Evolutionary conservation across 202 grass and related monocot genomes (phyloP).

Genomic region (Zoysia matrella): DNA sequence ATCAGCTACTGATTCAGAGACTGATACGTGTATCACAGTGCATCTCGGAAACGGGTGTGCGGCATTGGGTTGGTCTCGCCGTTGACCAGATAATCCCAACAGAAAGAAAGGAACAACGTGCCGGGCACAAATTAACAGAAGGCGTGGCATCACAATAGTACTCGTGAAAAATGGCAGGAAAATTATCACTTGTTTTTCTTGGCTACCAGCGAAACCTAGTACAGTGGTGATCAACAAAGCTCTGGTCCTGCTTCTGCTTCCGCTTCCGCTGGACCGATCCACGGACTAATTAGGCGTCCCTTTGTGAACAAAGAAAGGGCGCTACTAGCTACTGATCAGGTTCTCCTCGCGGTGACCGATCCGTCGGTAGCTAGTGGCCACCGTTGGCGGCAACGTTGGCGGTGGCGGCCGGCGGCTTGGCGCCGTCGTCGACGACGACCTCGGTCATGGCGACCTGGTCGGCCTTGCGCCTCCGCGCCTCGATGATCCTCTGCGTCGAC

Average conservation of each 20-base stretch:
- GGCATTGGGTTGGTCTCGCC: neutral
- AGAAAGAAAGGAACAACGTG: neutral
- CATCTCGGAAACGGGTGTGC: too few relatives aligned
- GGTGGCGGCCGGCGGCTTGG: slow-evolving; percentile 4
- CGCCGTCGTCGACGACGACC: slow-evolving; percentile 59
- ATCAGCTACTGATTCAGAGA: too few relatives aligned
- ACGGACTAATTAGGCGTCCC: neutral
- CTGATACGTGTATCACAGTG: too few relatives aligned
- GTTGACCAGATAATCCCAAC: neutral
- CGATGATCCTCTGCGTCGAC: slow-evolving; percentile 74
- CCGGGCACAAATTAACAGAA: too few relatives aligned
- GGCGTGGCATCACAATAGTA: too few relatives aligned
- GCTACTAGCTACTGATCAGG: neutral
- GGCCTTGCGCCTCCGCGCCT: slow-evolving; percentile 65
- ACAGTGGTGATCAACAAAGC: too few relatives aligned
- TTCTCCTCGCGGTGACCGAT: neutral
- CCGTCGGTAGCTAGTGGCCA: neutral
- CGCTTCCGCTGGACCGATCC: too few relatives aligned
- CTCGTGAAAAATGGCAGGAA: too few relatives aligned
- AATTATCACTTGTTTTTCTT: too few relatives aligned
- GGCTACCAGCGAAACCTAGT: too few relatives aligned
- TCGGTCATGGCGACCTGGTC: slow-evolving; percentile 62
- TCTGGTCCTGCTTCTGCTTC: too few relatives aligned
- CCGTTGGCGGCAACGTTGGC: neutral
- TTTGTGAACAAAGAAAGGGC: neutral